phyloP scores from a whole-genome alignment of 1,139 yeast species.

The Candida sp. region DNA sequence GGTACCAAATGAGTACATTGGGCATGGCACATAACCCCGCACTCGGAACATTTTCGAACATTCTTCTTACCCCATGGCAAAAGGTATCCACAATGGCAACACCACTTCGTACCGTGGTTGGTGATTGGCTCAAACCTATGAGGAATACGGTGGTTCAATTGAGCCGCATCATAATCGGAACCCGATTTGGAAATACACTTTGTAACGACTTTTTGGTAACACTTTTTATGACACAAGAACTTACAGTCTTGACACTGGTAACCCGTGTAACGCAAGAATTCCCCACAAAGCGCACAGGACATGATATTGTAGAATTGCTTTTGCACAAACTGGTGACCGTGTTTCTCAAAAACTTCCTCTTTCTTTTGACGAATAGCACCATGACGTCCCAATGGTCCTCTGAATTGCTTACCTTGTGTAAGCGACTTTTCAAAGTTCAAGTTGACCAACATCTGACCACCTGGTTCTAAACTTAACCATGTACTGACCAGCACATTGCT shows the following conservation, averaged over 20 bases:
- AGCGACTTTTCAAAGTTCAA: constrained; percentile 79
- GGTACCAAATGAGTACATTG: constrained; percentile 95
- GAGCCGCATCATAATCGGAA: constrained; percentile 87
- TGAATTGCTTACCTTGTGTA: constrained; percentile 54
- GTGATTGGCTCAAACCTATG: constrained; percentile 92
- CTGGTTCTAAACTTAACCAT: constrained; percentile 96
- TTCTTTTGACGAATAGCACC: constrained; percentile 97
- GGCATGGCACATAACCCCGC: constrained; percentile 95
- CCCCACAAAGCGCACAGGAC: constrained; percentile 98
- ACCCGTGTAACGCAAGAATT: constrained; percentile 91
- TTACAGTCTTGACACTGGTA: constrained; percentile 97
- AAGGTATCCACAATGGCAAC: constrained; percentile 98
- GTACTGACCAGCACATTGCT: constrained; percentile 53
- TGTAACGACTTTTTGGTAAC: constrained; percentile 93
- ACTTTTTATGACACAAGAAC: constrained; percentile 92
- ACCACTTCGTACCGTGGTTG: constrained; percentile 98
- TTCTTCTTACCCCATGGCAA: constrained; percentile 95
- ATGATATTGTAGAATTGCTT: constrained; percentile 95
- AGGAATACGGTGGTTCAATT: constrained; percentile 94
- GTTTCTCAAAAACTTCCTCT: constrained; percentile 94
- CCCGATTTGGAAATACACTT: constrained; percentile 93
- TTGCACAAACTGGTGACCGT: constrained; percentile 96
- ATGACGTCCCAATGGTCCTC: constrained; percentile 91
- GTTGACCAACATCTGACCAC: constrained; percentile 83
- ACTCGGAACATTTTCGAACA: constrained; percentile 94